Conservation (phyloP, 352 stramenopile species). For the Blastocystis sp. region DNA sequence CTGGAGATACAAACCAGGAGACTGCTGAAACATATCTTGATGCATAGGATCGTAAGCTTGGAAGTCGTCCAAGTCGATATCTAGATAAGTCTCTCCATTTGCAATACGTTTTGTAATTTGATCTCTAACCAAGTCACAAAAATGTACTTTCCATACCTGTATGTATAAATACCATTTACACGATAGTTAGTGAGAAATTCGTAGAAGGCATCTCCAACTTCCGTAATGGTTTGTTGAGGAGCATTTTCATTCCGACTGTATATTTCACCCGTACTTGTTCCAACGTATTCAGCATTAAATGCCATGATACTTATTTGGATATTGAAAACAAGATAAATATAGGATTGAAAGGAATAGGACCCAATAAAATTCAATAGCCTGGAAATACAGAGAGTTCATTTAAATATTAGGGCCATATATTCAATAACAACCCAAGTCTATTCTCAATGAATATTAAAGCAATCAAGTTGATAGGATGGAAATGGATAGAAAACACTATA, state of each 20-base stretch:
- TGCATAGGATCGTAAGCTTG: constrained; percentile 28
- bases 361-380: neutral
- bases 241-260: neutral
- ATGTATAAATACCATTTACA: constrained; percentile 7
- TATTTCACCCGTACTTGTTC: constrained; percentile 16
- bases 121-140: neutral
- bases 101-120: constrained; percentile 51
- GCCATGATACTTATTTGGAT: constrained; percentile 3
- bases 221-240: neutral
- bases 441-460: too few species aligned
- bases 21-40: constrained; percentile 58
- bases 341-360: neutral
- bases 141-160: neutral
- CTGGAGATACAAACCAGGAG: constrained; percentile 13
- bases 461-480: too few species aligned
- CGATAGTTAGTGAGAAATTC: constrained; percentile 21
- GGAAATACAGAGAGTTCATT: neutral
- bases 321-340: neutral
- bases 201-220: constrained; percentile 30
- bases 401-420: neutral
- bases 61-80: constrained; percentile 55
- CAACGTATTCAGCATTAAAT: constrained; percentile 44
- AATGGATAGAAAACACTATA: too few species aligned
- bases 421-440: neutral
- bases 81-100: constrained; percentile 8